A percentile compares a stretch with the other conserved stretches of the same genome.
These are phyloP conservation scores for Aegle marmelos DNA, from an alignment of 345 rosid genomes.

Conservation along the genomic window DNA sequence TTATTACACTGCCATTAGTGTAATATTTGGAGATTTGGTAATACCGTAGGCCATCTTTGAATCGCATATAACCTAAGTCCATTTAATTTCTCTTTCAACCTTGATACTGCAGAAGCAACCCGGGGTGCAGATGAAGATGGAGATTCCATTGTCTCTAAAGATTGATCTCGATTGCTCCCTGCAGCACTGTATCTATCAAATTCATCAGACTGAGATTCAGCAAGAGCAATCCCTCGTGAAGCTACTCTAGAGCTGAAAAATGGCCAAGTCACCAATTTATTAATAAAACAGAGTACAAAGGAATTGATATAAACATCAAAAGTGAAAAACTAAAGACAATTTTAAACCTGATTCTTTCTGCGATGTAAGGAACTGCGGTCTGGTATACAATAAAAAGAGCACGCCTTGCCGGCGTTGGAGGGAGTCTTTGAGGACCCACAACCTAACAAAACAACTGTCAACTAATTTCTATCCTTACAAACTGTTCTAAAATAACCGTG, in stretches of 20 bases:
- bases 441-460: constrained; percentile 42
- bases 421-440: constrained; percentile 69
- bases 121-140: constrained; percentile 39
- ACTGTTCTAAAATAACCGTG: background rate
- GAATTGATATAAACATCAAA: background rate
- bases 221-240: constrained; percentile 59
- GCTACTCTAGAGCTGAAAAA: constrained; percentile 70
- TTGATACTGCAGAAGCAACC: constrained; percentile 40
- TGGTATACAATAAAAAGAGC: constrained; percentile 82
- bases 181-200: constrained; percentile 19
- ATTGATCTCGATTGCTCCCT: constrained; percentile 31
- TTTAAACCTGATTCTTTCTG: constrained; percentile 77
- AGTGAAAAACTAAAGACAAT: background rate
- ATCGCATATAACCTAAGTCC: constrained; percentile 48
- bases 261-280: background rate
- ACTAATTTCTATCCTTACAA: background rate
- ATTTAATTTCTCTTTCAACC: constrained; percentile 53
- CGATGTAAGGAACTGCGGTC: constrained; percentile 76
- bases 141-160: constrained; percentile 30
- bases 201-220: constrained; percentile 57
- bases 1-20: background rate
- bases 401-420: constrained; percentile 97
- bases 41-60: constrained; percentile 85
- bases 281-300: background rate
- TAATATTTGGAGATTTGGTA: background rate